Evolutionary conservation across 192 early-diverging fungal species (phyloP).

Genomic region (Entomortierella lignicola): DNA sequence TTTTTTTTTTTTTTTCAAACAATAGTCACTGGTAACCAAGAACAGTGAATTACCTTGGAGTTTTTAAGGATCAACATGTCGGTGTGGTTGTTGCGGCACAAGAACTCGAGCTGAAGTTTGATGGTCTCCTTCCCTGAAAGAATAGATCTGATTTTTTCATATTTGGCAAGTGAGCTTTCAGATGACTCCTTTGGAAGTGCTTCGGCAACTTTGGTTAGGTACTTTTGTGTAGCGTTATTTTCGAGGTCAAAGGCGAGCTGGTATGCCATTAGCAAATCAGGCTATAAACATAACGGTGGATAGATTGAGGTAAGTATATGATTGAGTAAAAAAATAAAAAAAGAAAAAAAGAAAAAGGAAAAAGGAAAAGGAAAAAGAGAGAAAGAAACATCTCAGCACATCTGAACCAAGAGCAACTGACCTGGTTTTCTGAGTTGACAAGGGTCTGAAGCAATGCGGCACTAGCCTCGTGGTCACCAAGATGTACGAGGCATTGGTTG

Average conservation of each 20-base stretch:
- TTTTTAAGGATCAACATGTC: conserved; percentile 96
- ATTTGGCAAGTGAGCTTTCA: conserved; percentile 43
- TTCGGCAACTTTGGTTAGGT: conserved; percentile 81
- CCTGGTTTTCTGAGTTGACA: conserved; percentile 69
- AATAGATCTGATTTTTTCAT: conserved; percentile 80
- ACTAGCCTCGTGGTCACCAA: conserved; percentile 82
- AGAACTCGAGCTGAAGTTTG: conserved; percentile 93
- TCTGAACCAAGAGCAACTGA: conserved; percentile 43
- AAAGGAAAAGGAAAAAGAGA: too few species aligned
- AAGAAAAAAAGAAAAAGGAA: too few species aligned
- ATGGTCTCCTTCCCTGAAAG: conserved; percentile 92
- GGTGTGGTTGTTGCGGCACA: conserved; percentile 95
- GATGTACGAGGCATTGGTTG: conserved; percentile 90
- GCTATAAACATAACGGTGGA: conserved; percentile 19
- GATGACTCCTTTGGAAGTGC: conserved; percentile 63
- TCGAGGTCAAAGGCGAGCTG: conserved; percentile 99
- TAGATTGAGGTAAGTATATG: not conserved
- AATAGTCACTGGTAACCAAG: too few species aligned
- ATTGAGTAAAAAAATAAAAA: too few species aligned
- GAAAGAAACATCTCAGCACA: too few species aligned
- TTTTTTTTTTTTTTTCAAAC: too few species aligned
- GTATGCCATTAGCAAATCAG: conserved; percentile 85
- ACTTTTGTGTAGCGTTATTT: conserved; percentile 97
- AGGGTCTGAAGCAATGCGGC: conserved; percentile 82
- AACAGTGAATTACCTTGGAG: conserved; percentile 75